phyloP scores from a whole-genome alignment of 2,329 filamentous ascomycete genomes.

The Byssothecium circinans region DNA sequence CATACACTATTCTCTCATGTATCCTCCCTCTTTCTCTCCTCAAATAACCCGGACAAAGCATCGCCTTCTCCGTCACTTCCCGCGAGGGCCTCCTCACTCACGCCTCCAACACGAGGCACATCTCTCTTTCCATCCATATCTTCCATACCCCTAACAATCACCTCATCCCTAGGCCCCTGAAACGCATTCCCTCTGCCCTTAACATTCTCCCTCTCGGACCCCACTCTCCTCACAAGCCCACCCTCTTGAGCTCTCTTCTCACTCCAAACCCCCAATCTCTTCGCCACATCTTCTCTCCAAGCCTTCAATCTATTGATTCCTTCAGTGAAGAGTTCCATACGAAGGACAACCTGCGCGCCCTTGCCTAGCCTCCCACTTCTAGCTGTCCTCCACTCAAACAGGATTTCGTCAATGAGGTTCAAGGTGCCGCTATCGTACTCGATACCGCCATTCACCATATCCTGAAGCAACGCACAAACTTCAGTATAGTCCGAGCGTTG shows the following conservation, averaged over 20 bases:
- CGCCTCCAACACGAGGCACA: neutral
- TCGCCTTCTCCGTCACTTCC: neutral
- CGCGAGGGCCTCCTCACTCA: neutral
- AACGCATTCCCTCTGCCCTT: no score
- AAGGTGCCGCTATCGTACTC: conserved; percentile 57
- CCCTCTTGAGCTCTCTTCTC: conserved; percentile 9
- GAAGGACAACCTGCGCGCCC: conserved; percentile 34
- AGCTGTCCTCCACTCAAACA: conserved; percentile 27
- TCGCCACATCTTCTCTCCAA: conserved; percentile 35
- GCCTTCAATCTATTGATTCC: conserved; percentile 30
- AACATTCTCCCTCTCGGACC: neutral
- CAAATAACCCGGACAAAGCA: neutral
- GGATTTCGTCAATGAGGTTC: conserved; percentile 41
- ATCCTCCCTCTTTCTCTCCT: neutral
- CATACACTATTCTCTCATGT: neutral
- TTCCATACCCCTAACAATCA: neutral
- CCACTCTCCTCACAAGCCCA: neutral
- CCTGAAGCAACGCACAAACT: conserved; percentile 60
- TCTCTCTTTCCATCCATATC: neutral
- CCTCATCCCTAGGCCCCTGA: conserved; percentile 1
- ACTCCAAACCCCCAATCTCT: conserved; percentile 31
- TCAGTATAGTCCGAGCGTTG: conserved; percentile 60
- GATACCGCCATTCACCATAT: conserved; percentile 67
- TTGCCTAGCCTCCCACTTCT: conserved; percentile 27
- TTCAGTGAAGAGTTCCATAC: conserved; percentile 39